phyloP scores from a whole-genome alignment of 2,329 filamentous ascomycete genomes.

The Beauveria asiatica region DNA sequence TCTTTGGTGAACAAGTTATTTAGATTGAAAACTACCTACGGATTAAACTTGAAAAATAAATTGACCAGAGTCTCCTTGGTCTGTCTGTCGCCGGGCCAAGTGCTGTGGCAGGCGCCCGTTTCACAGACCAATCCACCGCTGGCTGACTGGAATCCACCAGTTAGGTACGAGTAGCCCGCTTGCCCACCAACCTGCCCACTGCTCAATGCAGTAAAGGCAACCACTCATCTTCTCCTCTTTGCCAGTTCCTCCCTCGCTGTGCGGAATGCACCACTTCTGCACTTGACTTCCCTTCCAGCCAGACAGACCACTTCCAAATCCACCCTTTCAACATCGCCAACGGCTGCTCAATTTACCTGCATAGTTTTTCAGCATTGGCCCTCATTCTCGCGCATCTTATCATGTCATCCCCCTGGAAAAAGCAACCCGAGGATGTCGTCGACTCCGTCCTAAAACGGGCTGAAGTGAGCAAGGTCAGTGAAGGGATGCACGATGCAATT shows the following conservation, averaged over 20 bases:
- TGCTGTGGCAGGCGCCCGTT: background rate
- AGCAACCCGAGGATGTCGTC: constrained; percentile 54
- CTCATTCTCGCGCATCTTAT: constrained; percentile 13
- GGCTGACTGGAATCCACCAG: background rate
- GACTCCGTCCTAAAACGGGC: constrained; percentile 64
- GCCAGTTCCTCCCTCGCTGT: background rate
- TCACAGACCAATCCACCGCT: background rate
- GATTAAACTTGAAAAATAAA: too few relatives aligned
- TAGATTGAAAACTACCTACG: too few relatives aligned
- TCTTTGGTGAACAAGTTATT: too few relatives aligned
- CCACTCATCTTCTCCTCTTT: background rate
- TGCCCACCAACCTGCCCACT: background rate
- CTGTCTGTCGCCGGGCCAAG: too few relatives aligned
- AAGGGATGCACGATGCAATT: constrained; percentile 11
- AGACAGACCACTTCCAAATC: background rate
- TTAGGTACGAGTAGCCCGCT: background rate
- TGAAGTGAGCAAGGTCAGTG: constrained; percentile 65
- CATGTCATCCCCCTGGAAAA: constrained; percentile 56
- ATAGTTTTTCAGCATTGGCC: background rate
- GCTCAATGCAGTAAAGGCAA: background rate
- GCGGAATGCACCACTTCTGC: constrained; percentile 3
- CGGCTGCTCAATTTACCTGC: background rate
- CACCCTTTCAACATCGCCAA: background rate
- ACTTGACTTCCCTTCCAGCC: constrained; percentile 5
- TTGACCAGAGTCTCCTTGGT: too few relatives aligned